A percentile compares a stretch with the other conserved stretches of the same genome.
phyloP scores from a whole-genome alignment of 2,329 filamentous ascomycete genomes.

The Reticulascus tulasneorum region DNA sequence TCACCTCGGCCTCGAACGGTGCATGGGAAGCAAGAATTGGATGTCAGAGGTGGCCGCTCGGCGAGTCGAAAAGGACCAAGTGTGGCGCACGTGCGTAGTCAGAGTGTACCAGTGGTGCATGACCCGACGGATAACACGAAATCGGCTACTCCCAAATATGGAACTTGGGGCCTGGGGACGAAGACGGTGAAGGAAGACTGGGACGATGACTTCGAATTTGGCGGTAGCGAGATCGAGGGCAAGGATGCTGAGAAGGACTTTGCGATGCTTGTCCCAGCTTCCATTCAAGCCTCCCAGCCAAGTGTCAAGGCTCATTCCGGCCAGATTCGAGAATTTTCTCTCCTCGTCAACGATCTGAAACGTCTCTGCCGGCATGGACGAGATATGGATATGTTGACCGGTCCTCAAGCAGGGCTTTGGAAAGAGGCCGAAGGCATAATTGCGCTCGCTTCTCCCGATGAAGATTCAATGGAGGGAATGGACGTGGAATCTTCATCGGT shows the following conservation, averaged over 20 bases:
- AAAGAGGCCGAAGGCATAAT: conserved; percentile 84
- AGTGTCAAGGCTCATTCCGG: conserved; percentile 80
- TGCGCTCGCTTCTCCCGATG: conserved; percentile 70
- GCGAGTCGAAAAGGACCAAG: conserved; percentile 64
- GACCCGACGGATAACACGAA: conserved; percentile 55
- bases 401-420: conserved; percentile 61
- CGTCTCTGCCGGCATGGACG: conserved; percentile 68
- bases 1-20: conserved; percentile 69
- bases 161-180: conserved; percentile 76
- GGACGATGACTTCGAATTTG: conserved; percentile 86
- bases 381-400: conserved; percentile 61
- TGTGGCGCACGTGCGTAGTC: conserved; percentile 70
- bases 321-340: conserved; percentile 75
- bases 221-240: conserved; percentile 37
- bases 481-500: conserved; percentile 32
- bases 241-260: conserved; percentile 33
- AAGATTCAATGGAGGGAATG: conserved; percentile 45
- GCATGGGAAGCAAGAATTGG: conserved; percentile 70
- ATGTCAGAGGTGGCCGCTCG: conserved; percentile 65
- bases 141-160: conserved; percentile 63
- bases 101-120: conserved; percentile 72
- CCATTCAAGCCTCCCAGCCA: conserved; percentile 75
- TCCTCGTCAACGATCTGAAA: conserved; percentile 80
- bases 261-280: conserved; percentile 70
- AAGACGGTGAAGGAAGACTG: conserved; percentile 82